Evolutionary conservation across 2,329 filamentous ascomycete genomes (phyloP).

Genomic region (Drechmeria coniospora): DNA sequence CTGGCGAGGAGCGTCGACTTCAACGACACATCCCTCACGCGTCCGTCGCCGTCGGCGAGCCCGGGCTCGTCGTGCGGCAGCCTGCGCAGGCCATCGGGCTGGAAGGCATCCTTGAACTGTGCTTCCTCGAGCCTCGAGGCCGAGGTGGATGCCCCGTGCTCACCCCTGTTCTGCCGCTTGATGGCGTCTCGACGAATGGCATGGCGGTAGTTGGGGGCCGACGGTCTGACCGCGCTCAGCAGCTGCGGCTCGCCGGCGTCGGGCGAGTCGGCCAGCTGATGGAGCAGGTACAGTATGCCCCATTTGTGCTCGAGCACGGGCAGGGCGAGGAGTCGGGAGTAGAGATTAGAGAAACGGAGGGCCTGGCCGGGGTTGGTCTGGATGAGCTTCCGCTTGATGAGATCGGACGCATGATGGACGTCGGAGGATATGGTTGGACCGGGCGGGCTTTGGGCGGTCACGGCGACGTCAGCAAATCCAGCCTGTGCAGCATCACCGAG

Average conservation of each 20-base stretch:
- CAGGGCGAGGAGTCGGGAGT: constrained; percentile 75
- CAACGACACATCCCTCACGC: constrained; percentile 34
- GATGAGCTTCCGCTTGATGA: constrained; percentile 80
- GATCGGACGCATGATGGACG: constrained; percentile 80
- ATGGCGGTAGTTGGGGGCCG: constrained; percentile 21
- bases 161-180: constrained; percentile 22
- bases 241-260: constrained; percentile 36
- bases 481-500: neutral
- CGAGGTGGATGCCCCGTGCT: constrained; percentile 19
- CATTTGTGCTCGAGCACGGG: constrained; percentile 92
- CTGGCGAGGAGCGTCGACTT: constrained; percentile 43
- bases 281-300: constrained; percentile 85
- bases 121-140: constrained; percentile 29
- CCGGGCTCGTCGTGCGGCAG: constrained; percentile 25
- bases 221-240: constrained; percentile 26
- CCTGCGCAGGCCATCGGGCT: constrained; percentile 33
- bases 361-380: constrained; percentile 66
- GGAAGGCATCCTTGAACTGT: constrained; percentile 36
- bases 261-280: constrained; percentile 60
- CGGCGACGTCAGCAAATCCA: neutral
- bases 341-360: constrained; percentile 76
- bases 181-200: constrained; percentile 20
- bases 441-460: constrained; percentile 21
- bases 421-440: constrained; percentile 47
- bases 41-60: constrained; percentile 19